Conservation (phyloP, 805 yeast genomes). For the Candida peoriensis region DNA sequence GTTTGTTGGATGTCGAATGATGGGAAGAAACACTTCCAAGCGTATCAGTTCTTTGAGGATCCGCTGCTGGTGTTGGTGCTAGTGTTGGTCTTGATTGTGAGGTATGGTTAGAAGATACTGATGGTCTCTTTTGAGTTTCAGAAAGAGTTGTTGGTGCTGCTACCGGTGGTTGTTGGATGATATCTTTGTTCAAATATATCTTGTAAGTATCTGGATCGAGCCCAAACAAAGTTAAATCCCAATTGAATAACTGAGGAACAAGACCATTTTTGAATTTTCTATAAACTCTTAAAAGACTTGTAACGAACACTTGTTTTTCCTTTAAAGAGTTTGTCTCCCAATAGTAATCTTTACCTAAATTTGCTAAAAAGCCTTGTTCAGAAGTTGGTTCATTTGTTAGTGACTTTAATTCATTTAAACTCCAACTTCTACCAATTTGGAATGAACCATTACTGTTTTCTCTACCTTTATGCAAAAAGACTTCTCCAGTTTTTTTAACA, state of each 20-base stretch:
- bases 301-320: slow-evolving; percentile 56
- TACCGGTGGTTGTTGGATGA: neutral
- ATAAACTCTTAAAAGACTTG: slow-evolving; percentile 46
- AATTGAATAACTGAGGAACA: slow-evolving; percentile 47
- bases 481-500: slow-evolving; percentile 59
- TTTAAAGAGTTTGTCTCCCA: slow-evolving; percentile 66
- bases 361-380: slow-evolving; percentile 52
- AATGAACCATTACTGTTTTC: slow-evolving; percentile 66
- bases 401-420: slow-evolving; percentile 58
- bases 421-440: slow-evolving; percentile 94
- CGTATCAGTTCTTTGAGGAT: too few relatives aligned
- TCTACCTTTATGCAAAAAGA: slow-evolving; percentile 80
- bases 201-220: slow-evolving; percentile 33
- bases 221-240: slow-evolving; percentile 41
- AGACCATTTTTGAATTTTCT: slow-evolving; percentile 51
- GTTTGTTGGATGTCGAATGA: too few relatives aligned
- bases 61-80: neutral
- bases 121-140: slow-evolving; percentile 1
- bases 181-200: slow-evolving; percentile 16
- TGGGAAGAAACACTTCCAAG: too few relatives aligned
- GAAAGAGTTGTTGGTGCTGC: slow-evolving; percentile 2
- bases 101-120: slow-evolving; percentile 1
- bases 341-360: slow-evolving; percentile 72
- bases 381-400: slow-evolving; percentile 50
- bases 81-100: neutral